Conservation (phyloP, 768 basidiomycete species). For the Amyloporia xantha region DNA sequence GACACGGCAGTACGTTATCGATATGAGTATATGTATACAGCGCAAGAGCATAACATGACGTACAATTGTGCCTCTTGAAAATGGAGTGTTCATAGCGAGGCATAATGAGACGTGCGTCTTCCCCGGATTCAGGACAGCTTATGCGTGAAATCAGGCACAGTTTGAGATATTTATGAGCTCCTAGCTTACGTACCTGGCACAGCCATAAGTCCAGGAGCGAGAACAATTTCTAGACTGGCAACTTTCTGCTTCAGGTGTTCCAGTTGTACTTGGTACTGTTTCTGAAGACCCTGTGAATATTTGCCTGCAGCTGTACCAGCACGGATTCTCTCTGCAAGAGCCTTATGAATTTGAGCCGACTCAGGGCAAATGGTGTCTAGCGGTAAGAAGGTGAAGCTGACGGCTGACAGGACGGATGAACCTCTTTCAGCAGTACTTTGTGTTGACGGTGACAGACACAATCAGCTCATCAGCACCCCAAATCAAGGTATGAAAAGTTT, state of each 20-base stretch:
- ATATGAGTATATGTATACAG: neutral
- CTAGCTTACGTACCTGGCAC: slow-evolving; percentile 3
- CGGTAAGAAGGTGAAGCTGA: slow-evolving; percentile 2
- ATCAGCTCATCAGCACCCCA: too few relatives aligned
- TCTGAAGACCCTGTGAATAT: slow-evolving; percentile 4
- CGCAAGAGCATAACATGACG: neutral
- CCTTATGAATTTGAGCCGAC: neutral
- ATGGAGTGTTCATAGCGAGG: slow-evolving; percentile 20
- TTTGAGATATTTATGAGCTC: too few relatives aligned
- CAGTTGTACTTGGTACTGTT: slow-evolving; percentile 17
- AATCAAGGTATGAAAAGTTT: too few relatives aligned
- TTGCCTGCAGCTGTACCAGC: slow-evolving; percentile 12
- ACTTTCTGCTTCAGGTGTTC: slow-evolving; percentile 6
- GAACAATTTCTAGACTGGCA: slow-evolving; percentile 10
- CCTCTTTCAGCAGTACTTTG: too few relatives aligned
- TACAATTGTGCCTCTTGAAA: slow-evolving; percentile 25
- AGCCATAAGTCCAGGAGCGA: slow-evolving; percentile 1
- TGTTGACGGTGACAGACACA: too few relatives aligned
- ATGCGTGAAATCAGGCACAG: too few relatives aligned
- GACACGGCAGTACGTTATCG: too few relatives aligned
- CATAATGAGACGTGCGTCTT: slow-evolving; percentile 23
- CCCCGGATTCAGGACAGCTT: slow-evolving; percentile 13
- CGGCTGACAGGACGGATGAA: slow-evolving; percentile 2
- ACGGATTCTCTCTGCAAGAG: slow-evolving; percentile 6
- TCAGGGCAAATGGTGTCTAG: neutral